Percentiles rank a stretch among this genome's conserved stretches.
phyloP scores from a whole-genome alignment of 768 basidiomycete species.

The Boletus reticulatus region DNA sequence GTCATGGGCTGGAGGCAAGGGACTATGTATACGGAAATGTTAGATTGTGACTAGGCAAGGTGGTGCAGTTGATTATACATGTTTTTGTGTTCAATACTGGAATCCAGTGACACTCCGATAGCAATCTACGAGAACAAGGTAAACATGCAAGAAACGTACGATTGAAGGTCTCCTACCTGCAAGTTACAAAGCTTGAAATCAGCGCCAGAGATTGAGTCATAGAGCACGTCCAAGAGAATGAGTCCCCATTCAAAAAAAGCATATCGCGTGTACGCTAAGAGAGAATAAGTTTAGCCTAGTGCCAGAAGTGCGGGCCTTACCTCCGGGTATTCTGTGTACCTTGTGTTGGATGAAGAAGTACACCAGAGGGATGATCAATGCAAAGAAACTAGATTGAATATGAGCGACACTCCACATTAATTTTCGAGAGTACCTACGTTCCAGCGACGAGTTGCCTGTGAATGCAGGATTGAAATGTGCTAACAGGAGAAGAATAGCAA shows the following conservation, averaged over 20 bases:
- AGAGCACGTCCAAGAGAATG: slow-evolving; percentile 69
- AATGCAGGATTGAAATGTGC: background rate
- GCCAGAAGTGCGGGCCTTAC: slow-evolving; percentile 36
- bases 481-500: background rate
- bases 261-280: slow-evolving; percentile 78
- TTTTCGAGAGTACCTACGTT: slow-evolving; percentile 32
- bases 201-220: slow-evolving; percentile 62
- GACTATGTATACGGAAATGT: slow-evolving; percentile 23
- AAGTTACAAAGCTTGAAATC: slow-evolving; percentile 57
- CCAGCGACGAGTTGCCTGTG: slow-evolving; percentile 52
- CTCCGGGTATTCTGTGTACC: slow-evolving; percentile 73
- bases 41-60: slow-evolving; percentile 31
- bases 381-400: slow-evolving; percentile 57
- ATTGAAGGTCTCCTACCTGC: slow-evolving; percentile 39
- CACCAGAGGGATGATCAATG: slow-evolving; percentile 65
- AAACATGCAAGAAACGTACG: background rate
- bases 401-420: background rate
- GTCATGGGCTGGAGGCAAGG: slow-evolving; percentile 1
- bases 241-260: slow-evolving; percentile 88
- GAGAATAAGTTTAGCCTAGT: background rate
- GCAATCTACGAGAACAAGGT: slow-evolving; percentile 15
- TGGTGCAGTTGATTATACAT: slow-evolving; percentile 48
- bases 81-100: slow-evolving; percentile 26
- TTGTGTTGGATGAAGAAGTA: slow-evolving; percentile 90
- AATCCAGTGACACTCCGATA: slow-evolving; percentile 28